Conservation (phyloP, 2,329 filamentous ascomycete genomes). For the Lecanicillium sp. region DNA sequence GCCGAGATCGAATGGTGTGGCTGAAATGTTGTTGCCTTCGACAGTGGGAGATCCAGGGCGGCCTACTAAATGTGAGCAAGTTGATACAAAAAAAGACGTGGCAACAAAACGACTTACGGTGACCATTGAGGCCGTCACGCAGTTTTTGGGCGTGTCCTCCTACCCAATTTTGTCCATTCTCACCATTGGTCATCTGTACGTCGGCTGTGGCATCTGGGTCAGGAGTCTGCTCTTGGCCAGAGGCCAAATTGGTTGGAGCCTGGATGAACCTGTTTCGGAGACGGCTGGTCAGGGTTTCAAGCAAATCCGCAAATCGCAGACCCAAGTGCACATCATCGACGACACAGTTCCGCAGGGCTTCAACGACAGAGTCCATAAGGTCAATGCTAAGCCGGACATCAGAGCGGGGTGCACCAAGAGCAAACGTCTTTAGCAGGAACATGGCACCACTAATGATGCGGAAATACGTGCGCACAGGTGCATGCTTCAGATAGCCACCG, state of each 20-base stretch:
- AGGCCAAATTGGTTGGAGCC: conserved; percentile 41
- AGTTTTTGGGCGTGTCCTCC: conserved; percentile 29
- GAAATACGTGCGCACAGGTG: conserved; percentile 77
- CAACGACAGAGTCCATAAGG: conserved; percentile 66
- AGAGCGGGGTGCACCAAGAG: conserved; percentile 67
- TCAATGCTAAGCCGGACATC: conserved; percentile 69
- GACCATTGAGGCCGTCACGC: conserved; percentile 30
- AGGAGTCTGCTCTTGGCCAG: conserved; percentile 34
- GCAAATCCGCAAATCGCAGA: conserved; percentile 74
- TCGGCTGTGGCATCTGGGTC: conserved; percentile 22
- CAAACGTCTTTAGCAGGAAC: conserved; percentile 79
- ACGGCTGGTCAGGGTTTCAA: conserved; percentile 69
- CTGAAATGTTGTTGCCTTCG: conserved; percentile 47
- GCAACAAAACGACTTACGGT: no score
- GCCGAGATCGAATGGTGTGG: conserved; percentile 53
- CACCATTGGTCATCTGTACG: conserved; percentile 7
- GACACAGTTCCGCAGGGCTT: conserved; percentile 66
- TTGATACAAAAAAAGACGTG: no score
- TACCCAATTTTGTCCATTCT: conserved; percentile 14
- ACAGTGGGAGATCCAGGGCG: conserved; percentile 22
- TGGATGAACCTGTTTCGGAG: conserved; percentile 68
- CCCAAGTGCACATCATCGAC: conserved; percentile 80
- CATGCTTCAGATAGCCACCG: conserved; percentile 69
- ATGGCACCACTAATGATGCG: conserved; percentile 79
- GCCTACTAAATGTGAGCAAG: no score